phyloP scores from a whole-genome alignment of 306 rosid species.

The Aeschynomene evenia region DNA sequence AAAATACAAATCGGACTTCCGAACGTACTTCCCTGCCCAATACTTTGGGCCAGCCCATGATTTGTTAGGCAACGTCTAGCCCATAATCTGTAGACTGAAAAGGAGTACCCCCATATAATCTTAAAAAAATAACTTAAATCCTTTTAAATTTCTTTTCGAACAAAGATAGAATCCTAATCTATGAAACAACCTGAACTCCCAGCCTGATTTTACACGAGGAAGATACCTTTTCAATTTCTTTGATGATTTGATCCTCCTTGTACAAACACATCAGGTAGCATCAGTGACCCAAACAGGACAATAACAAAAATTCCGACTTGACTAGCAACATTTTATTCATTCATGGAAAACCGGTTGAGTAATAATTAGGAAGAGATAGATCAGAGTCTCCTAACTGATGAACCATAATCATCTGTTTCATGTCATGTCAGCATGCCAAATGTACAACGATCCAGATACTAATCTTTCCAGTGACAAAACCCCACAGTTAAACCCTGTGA shows the following conservation, averaged over 20 bases:
- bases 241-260: not conserved
- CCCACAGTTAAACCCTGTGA: constrained; percentile 24
- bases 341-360: not conserved
- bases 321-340: not conserved
- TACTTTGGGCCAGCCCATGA: not conserved
- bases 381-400: not conserved
- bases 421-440: constrained; percentile 20
- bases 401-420: not conserved
- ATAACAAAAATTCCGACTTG: not conserved
- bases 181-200: no score
- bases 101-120: no score
- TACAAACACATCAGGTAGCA: not conserved
- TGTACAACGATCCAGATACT: constrained; percentile 9
- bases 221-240: no score
- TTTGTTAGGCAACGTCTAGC: not conserved
- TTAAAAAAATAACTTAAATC: no score
- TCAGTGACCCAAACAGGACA: not conserved
- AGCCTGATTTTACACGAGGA: no score
- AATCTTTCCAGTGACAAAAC: constrained; percentile 24
- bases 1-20: no score
- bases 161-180: no score
- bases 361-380: not conserved
- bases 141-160: no score
- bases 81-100: no score
- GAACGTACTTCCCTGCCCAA: not conserved